Evolutionary conservation across 345 rosid species (phyloP), one percentile per base, ranked within the genome.

Genomic region (Populus ilicifolia): DNA sequence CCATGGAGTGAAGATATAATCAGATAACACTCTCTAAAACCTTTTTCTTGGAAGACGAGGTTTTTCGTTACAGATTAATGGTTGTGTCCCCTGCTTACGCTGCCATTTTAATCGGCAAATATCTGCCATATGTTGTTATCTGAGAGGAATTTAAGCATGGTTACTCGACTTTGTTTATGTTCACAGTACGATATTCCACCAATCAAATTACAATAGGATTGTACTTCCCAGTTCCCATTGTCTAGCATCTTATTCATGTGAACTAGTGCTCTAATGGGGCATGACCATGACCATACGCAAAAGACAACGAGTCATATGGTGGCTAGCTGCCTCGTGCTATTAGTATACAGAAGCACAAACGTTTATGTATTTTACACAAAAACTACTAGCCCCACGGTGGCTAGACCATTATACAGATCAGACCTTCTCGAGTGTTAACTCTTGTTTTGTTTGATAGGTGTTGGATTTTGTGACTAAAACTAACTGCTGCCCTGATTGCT

Each of bases 391-490:
- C n/a, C 14, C 70, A 4, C 18, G 1, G 50, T 25, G 52, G 39
- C 41, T 27, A 66, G 65, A 69, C 64, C 50, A 48, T 30, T 25
- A n/a, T 7, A 33, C 16, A 27, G 27, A 25, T 48, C 54, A 48
- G 21, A 48, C 54, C 20, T 5, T 48, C 54, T 48, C 54, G 20
- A 4, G 54, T 48, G 54, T 48, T 48, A 48, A 48, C 54, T 48
- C 54, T 48, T 48, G 54, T 48, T 48, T 48, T 48, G 54, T 48
- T 48, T 48, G 54, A 48, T 48, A 48, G 54, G 68, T 75, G 62
- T 29, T 67, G 68, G 68, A 41, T 30, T 56, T 77, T 77, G 48
- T 54, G n/a, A 68, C 68, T 20, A 69, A 27, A 38, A 69, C 73
- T 43, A 69, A 77, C 79, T 70, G 67, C 79, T 52, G 9, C 72